A percentile compares a stretch with the other conserved stretches of the same genome.
phyloP scores from a whole-genome alignment of 805 yeast species.

The Ogataea thermomethanolica region DNA sequence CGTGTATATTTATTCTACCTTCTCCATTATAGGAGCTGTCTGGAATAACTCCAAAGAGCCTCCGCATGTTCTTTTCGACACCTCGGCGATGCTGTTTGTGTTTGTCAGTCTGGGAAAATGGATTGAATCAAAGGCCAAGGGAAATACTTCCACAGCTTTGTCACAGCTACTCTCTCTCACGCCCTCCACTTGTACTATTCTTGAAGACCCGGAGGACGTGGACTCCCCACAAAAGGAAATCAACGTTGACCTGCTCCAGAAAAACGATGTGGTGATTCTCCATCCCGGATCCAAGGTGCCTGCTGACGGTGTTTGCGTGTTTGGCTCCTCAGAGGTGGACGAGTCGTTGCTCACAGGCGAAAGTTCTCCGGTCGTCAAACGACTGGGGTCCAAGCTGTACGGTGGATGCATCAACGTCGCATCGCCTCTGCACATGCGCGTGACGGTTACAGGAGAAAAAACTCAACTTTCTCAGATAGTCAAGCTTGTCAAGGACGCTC shows the following conservation, averaged over 20 bases:
- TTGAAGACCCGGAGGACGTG: slow-evolving; percentile 38
- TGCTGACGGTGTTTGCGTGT: slow-evolving; percentile 80
- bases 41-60: slow-evolving; percentile 40
- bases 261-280: slow-evolving; percentile 70
- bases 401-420: slow-evolving; percentile 92
- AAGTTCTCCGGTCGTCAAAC: slow-evolving; percentile 68
- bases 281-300: slow-evolving; percentile 88
- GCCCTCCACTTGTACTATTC: slow-evolving; percentile 70
- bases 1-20: slow-evolving; percentile 70
- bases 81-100: slow-evolving; percentile 76
- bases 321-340: slow-evolving; percentile 80
- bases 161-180: slow-evolving; percentile 76
- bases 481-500: slow-evolving; percentile 82
- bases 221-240: slow-evolving; percentile 41
- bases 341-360: slow-evolving; percentile 95
- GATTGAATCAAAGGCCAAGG: slow-evolving; percentile 88
- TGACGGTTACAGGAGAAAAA: slow-evolving; percentile 70
- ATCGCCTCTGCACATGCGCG: slow-evolving; percentile 65
- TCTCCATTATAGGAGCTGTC: slow-evolving; percentile 52
- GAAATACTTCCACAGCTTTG: slow-evolving; percentile 86
- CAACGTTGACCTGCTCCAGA: slow-evolving; percentile 74
- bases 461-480: slow-evolving; percentile 89
- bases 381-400: slow-evolving; percentile 57
- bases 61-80: slow-evolving; percentile 79
- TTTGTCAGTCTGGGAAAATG: slow-evolving; percentile 90